Base-by-base conservation (phyloP, 176 grass and related monocot genomes). In the Oropetium thomaeum region DNA sequence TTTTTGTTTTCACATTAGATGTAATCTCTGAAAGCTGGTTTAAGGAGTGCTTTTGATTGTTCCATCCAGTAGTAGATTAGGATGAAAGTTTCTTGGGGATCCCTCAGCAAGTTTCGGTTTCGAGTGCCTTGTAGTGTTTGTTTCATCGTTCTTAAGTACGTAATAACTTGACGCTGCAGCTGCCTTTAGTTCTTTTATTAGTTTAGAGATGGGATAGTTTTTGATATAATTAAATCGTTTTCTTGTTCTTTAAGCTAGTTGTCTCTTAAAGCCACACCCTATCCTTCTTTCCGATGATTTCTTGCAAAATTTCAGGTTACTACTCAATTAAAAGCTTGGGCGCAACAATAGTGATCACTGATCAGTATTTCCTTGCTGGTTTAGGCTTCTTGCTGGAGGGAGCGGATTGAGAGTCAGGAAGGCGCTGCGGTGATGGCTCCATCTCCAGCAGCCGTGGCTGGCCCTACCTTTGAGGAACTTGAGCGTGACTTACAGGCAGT, bases 401-500 rank as follows among this genome's bases (percentile, higher is more conserved):
- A 76, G 43, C 7, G 29, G 49, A 7, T 66, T 63, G 66, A 16
- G 22, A 73, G 39, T 7, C 7, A 15, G 44, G 57, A 12, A 42
- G 29, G 4, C 3, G n/a, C 45, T 2, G 19, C 31, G 13, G 64
- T 38, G 2, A 91, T 85, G 90, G 74, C 71, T 61, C 80, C 90
- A 1, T 79, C 85, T 72, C 79, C 72, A 2, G 83, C 25, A 0
- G 75, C 64, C 5, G 68, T 45, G 35, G 33, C 78, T 15, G 78
- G 76, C 69, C 81, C 86, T 65, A 91, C 79, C 43, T 89, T 91
- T 10, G 94, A 93, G 74, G 90, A 93, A 40, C 82, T 93, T 0
- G 94, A 97, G 79, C 85, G 83, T 20, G 88, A 97, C 69, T 64
- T 97, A 39, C 83, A 97, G 66, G 90, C 88, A 28, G 74, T 97